Percentiles rank a stretch among this genome's conserved stretches.
Evolutionary conservation across 1,139 yeast species (phyloP).

Genomic region (Debaryomycetaceae sp.): DNA sequence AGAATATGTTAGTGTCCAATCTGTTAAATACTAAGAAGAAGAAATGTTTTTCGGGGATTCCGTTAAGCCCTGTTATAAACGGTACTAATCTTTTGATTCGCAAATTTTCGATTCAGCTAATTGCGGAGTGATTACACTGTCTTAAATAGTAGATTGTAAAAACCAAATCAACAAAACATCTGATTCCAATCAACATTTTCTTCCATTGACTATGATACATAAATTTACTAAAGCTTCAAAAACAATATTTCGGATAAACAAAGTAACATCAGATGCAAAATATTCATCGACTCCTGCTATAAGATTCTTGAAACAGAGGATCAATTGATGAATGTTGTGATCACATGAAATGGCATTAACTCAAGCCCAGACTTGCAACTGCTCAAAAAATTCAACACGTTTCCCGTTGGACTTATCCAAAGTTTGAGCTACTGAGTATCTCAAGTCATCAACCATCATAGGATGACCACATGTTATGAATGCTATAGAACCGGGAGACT

Average conservation of each 20-base stretch:
- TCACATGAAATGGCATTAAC: too few species aligned
- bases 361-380: constrained; percentile 35
- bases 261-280: neutral
- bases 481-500: constrained; percentile 33
- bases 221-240: too few species aligned
- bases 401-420: constrained; percentile 20
- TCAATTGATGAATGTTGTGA: too few species aligned
- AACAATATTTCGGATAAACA: neutral
- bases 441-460: constrained; percentile 47
- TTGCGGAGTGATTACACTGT: too few species aligned
- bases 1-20: neutral
- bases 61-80: constrained; percentile 14
- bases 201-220: too few species aligned
- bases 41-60: constrained; percentile 28
- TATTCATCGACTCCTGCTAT: too few species aligned
- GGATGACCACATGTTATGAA: constrained; percentile 55
- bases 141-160: too few species aligned
- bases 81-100: too few species aligned
- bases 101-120: too few species aligned
- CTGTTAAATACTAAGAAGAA: neutral
- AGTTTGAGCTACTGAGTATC: constrained; percentile 31
- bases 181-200: too few species aligned
- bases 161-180: too few species aligned
- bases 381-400: constrained; percentile 37
- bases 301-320: too few species aligned